A percentile compares a stretch with the other conserved stretches of the same genome.
phyloP scores from a whole-genome alignment of 441 rosid species.

The Dalechampia spathulata region DNA sequence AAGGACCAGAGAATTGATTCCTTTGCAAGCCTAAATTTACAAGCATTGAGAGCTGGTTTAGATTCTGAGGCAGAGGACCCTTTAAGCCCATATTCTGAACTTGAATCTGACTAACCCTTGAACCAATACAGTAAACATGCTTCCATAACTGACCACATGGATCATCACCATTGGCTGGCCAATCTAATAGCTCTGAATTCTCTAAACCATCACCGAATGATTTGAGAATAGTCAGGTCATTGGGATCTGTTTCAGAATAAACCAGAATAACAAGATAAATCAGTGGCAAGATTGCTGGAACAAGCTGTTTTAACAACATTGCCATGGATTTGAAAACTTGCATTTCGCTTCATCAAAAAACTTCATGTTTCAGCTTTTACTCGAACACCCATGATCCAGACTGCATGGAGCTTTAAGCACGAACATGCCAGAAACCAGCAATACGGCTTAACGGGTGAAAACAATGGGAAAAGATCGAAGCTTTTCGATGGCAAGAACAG shows the following conservation, averaged over 20 bases:
- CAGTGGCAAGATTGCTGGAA: slow-evolving; percentile 6
- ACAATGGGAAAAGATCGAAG: no score
- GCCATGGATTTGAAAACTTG: no score
- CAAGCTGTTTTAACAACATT: slow-evolving; percentile 28
- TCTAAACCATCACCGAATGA: slow-evolving; percentile 50
- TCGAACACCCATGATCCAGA: no score
- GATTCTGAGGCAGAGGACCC: slow-evolving; percentile 50
- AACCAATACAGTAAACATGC: slow-evolving; percentile 37
- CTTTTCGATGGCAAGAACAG: no score
- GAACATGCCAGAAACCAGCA: no score
- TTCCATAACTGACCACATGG: slow-evolving; percentile 68
- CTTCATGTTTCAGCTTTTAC: no score
- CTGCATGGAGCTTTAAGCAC: no score
- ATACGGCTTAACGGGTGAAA: no score
- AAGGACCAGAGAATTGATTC: slow-evolving; percentile 47
- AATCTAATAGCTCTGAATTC: slow-evolving; percentile 57
- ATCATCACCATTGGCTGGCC: slow-evolving; percentile 55
- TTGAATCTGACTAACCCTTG: slow-evolving; percentile 58
- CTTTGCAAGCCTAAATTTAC: slow-evolving; percentile 47
- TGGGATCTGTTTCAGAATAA: slow-evolving; percentile 37
- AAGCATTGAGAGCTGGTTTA: slow-evolving; percentile 49
- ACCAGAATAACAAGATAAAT: slow-evolving; percentile 22
- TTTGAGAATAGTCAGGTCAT: slow-evolving; percentile 43
- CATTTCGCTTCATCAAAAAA: no score
- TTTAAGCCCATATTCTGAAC: slow-evolving; percentile 46